Base-by-base conservation (phyloP, 176 grass and related monocot species). In the Aegilops tauschii region DNA sequence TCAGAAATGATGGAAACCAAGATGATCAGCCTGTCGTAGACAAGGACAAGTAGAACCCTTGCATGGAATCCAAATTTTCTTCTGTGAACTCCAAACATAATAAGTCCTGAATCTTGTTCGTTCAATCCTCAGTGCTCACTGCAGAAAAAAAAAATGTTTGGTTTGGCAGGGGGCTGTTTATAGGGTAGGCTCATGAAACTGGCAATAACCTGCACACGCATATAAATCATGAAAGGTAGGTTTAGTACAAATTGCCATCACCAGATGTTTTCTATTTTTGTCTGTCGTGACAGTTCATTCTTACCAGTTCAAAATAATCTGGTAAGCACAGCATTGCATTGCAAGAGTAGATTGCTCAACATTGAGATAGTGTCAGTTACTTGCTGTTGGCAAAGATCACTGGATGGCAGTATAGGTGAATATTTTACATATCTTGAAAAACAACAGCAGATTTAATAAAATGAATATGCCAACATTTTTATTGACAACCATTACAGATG, bases 11-110 rank as follows among this genome's bases (percentile, higher is more conserved):
- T 72, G 66, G 4, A 69, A 72, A 73, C 72, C 73, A 78, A 73
- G 72, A 66, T 27, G 44, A 16, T 20, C 65, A 27, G 36, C 40
- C 50, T 35, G 12, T 25, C 28, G 18, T 18, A 65, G 66, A 80
- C 54, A 79, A 90, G 71, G 79, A 82, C 64, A 64, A 90, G 69
- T 90, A 87, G 32, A 54, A 72, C 29, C 52, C 21, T 73, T 18
- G 14, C 29, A 64, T 79, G 66, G 12, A 63, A 67, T 36, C 32
- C 12, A 25, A 73, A 17, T 8, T 80, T 54, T 61, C 13, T 61
- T 61, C 10, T 68, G 9, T 17, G 61, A 13, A 21, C 6, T 69
- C 32, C 20, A 9, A 36, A 79, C 56, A 59, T 59, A 59, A 59
- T 59, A 21, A 21, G 54, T 25, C n/a, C 16, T 65, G 13, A 65